Percentiles rank a stretch among this genome's conserved stretches.
These are phyloP conservation scores for Cladochytrium replicatum DNA, from an alignment of 192 early-diverging fungal species.

Conservation along the genomic window DNA sequence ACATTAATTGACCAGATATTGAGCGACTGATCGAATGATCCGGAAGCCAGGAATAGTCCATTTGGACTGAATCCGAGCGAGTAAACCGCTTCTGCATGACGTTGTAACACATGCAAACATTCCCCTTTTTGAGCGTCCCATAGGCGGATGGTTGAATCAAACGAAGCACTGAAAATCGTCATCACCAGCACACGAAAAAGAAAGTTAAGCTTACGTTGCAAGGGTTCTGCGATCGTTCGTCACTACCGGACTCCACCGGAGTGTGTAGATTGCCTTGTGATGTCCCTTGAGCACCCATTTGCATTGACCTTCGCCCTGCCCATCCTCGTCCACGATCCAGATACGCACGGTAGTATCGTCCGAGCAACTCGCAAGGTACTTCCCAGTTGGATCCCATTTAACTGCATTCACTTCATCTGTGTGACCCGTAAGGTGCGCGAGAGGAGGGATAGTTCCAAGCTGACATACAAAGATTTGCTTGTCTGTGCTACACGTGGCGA, in stretches of 20 bases:
- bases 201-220: slow-evolving; percentile 44
- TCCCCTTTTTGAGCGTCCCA: slow-evolving; percentile 71
- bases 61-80: slow-evolving; percentile 68
- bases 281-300: slow-evolving; percentile 51
- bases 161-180: slow-evolving; percentile 38
- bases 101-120: slow-evolving; percentile 57
- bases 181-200: neutral
- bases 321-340: slow-evolving; percentile 56
- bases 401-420: slow-evolving; percentile 70
- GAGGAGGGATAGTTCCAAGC: slow-evolving; percentile 54
- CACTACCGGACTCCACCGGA: slow-evolving; percentile 70
- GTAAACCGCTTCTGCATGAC: slow-evolving; percentile 61
- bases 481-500: slow-evolving; percentile 82
- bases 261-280: slow-evolving; percentile 63
- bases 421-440: slow-evolving; percentile 70
- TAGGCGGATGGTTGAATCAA: slow-evolving; percentile 71
- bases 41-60: slow-evolving; percentile 62
- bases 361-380: slow-evolving; percentile 63
- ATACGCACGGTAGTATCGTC: slow-evolving; percentile 70
- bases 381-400: slow-evolving; percentile 58
- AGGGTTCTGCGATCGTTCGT: slow-evolving; percentile 40
- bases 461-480: slow-evolving; percentile 70
- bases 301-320: slow-evolving; percentile 37
- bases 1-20: slow-evolving; percentile 56
- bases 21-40: slow-evolving; percentile 66